Percentiles rank a stretch among this genome's conserved stretches.
These are phyloP conservation scores for Colletotrichum sp. DNA, from an alignment of 2,329 filamentous ascomycete species.

Conservation along the genomic window DNA sequence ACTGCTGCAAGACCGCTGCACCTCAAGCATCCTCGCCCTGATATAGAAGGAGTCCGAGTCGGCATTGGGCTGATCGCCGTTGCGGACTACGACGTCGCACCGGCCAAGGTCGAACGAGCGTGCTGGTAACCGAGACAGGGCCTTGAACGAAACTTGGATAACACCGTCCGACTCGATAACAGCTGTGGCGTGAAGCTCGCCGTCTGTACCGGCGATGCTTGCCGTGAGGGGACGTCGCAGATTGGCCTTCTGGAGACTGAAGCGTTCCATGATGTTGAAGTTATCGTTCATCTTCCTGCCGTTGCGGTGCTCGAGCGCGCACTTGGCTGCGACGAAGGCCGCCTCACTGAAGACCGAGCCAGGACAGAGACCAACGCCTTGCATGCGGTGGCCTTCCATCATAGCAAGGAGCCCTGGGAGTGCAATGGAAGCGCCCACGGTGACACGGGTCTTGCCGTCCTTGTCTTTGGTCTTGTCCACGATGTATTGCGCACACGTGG, in stretches of 20 bases:
- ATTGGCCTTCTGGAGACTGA: neutral
- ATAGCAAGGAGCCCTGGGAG: neutral
- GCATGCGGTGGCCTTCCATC: slow-evolving; percentile 1
- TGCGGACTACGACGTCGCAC: neutral
- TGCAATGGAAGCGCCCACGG: neutral
- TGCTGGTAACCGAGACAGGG: neutral
- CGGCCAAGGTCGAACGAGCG: neutral
- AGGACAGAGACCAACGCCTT: neutral
- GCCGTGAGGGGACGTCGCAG: neutral
- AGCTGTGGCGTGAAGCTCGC: neutral
- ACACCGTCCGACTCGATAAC: neutral
- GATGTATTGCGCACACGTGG: neutral
- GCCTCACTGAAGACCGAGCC: neutral
- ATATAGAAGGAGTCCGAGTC: neutral
- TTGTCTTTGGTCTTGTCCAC: neutral
- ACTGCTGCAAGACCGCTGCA: neutral
- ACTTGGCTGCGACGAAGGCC: neutral
- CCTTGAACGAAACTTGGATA: neutral
- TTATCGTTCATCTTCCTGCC: neutral
- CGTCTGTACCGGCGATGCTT: neutral
- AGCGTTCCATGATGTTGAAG: neutral
- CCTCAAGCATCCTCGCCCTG: neutral
- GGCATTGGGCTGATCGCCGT: neutral
- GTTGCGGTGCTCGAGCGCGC: neutral
- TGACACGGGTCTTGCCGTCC: neutral